These are phyloP conservation scores for Lentithecium fluviatile DNA, from an alignment of 495 filamentous ascomycete species.

Conservation along the genomic window DNA sequence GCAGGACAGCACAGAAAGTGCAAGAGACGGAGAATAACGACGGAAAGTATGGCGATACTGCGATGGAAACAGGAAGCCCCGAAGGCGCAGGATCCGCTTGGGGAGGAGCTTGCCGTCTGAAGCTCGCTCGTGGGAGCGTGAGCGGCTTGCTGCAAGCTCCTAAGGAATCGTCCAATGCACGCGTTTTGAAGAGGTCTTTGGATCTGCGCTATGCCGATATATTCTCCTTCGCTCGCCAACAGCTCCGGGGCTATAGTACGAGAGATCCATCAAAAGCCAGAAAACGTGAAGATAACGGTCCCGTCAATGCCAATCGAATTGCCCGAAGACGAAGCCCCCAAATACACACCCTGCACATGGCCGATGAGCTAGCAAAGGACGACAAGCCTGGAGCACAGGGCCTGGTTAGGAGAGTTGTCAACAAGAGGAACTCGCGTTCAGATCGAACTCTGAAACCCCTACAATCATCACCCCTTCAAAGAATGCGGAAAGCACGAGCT, in stretches of 20 bases:
- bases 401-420: too few species aligned
- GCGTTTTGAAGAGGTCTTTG: too few species aligned
- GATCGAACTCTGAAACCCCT: too few species aligned
- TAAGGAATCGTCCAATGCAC: too few species aligned
- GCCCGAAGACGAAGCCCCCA: neutral
- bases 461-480: too few species aligned
- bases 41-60: neutral
- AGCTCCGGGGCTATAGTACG: constrained; percentile 1
- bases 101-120: neutral
- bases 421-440: too few species aligned
- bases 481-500: too few species aligned
- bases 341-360: too few species aligned
- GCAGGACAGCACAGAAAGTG: neutral
- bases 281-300: neutral
- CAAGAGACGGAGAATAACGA: neutral
- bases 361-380: too few species aligned
- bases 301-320: neutral
- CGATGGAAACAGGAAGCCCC: neutral
- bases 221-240: constrained; percentile 5
- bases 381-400: too few species aligned
- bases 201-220: constrained; percentile 11
- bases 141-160: neutral
- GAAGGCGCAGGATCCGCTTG: neutral
- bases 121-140: neutral
- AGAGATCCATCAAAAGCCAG: neutral